Percentiles rank a stretch among this genome's conserved stretches.
These are phyloP conservation scores for Tuber indicum DNA, from an alignment of 495 filamentous ascomycete genomes.

Conservation along the genomic window DNA sequence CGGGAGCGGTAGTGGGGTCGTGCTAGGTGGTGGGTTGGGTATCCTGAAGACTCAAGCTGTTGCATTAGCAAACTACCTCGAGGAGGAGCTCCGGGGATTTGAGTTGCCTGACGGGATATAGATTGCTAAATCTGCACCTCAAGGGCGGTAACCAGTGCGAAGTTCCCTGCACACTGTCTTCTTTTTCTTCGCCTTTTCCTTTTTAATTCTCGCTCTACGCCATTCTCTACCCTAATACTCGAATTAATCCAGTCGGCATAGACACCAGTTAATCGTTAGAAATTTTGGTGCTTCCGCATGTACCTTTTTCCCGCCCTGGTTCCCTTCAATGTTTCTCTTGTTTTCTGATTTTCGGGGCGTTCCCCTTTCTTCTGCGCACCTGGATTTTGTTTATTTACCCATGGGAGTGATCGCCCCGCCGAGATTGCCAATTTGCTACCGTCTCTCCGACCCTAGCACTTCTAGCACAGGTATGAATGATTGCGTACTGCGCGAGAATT, in stretches of 20 bases:
- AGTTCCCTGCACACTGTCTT: not conserved
- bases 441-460: not conserved
- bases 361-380: not conserved
- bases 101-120: slow-evolving; percentile 42
- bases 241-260: not conserved
- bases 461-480: not conserved
- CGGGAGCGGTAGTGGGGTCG: slow-evolving; percentile 5
- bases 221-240: not conserved
- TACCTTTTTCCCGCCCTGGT: not conserved
- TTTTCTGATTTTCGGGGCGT: not conserved
- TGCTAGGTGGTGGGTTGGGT: slow-evolving; percentile 25
- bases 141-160: not conserved
- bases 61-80: slow-evolving; percentile 40
- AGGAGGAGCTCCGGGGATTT: slow-evolving; percentile 41
- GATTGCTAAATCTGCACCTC: not conserved
- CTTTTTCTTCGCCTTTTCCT: not conserved
- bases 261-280: not conserved
- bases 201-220: not conserved
- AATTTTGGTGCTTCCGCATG: not conserved
- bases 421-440: not conserved
- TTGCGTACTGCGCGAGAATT: not conserved
- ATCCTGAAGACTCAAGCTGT: slow-evolving; percentile 43
- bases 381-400: not conserved
- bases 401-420: not conserved
- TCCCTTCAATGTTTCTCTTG: not conserved